phyloP scores from a whole-genome alignment of 2,329 filamentous ascomycete genomes.

The Aspergillus udagawae region DNA sequence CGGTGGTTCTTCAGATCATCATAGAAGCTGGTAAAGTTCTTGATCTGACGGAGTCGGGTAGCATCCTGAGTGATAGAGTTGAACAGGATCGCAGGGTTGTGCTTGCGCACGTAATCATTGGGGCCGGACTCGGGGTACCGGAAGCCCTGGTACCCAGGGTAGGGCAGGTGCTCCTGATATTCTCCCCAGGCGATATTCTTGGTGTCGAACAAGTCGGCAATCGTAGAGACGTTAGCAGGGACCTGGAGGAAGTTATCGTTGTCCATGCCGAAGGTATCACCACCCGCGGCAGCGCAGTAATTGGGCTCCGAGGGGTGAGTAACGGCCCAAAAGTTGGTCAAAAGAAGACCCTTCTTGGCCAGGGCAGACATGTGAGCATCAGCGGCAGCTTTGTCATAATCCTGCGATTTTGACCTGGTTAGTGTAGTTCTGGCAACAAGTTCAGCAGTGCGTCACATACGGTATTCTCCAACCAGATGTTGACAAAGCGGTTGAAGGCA shows the following conservation, averaged over 20 bases:
- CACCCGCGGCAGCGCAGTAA: constrained; percentile 65
- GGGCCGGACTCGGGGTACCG: constrained; percentile 57
- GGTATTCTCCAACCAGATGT: constrained; percentile 77
- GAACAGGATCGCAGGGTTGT: constrained; percentile 66
- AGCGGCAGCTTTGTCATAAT: constrained; percentile 59
- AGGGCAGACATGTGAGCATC: constrained; percentile 45
- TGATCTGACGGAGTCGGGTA: constrained; percentile 63
- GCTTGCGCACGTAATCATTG: constrained; percentile 79
- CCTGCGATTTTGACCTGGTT: constrained; percentile 18
- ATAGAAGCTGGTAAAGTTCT: constrained; percentile 69
- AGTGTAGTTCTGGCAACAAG: neutral
- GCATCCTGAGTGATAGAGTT: constrained; percentile 58
- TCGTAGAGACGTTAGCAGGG: constrained; percentile 59
- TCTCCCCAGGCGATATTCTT: constrained; percentile 63
- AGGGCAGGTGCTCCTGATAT: constrained; percentile 77
- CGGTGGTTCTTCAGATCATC: constrained; percentile 59
- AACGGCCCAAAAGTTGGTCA: constrained; percentile 58
- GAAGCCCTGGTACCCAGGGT: constrained; percentile 65
- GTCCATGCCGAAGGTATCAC: constrained; percentile 70
- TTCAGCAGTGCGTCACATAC: constrained; percentile 32
- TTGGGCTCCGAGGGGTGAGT: constrained; percentile 75
- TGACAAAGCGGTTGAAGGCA: constrained; percentile 55
- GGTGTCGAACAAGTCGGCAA: constrained; percentile 66
- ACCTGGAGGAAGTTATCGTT: constrained; percentile 62
- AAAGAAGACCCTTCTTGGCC: constrained; percentile 52